These are phyloP conservation scores for Nakazawaea holstii DNA, from an alignment of 805 yeast species.

Conservation along the genomic window DNA sequence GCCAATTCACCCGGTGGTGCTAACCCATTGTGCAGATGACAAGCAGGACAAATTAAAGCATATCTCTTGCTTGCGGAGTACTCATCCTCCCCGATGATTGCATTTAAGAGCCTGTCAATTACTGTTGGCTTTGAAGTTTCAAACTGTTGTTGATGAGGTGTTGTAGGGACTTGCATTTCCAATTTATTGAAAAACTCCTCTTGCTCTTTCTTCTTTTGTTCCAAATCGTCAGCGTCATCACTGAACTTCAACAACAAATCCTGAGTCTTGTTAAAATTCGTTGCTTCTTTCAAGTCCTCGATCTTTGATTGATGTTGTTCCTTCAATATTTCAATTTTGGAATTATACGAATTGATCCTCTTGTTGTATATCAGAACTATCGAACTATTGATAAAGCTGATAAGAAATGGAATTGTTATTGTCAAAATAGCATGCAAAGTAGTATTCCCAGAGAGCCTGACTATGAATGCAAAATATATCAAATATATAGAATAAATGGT, in stretches of 20 bases:
- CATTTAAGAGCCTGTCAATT: constrained; percentile 34
- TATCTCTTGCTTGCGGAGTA: constrained; percentile 51
- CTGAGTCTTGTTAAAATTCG: constrained; percentile 72
- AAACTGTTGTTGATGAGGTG: constrained; percentile 10
- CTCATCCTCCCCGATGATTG: constrained; percentile 60
- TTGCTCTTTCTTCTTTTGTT: constrained; percentile 34
- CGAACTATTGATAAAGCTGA: constrained; percentile 12
- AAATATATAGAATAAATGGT: constrained; percentile 19
- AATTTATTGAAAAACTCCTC: constrained; percentile 34
- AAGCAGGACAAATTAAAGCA: constrained; percentile 68
- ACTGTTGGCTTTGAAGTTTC: constrained; percentile 23
- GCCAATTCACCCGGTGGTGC: constrained; percentile 69
- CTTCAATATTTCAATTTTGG: constrained; percentile 20
- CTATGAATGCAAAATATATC: constrained; percentile 16
- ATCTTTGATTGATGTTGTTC: constrained; percentile 31
- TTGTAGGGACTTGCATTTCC: constrained; percentile 12
- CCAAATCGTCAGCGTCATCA: constrained; percentile 42
- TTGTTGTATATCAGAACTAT: constrained; percentile 15
- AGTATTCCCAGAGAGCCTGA: background rate
- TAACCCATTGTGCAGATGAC: constrained; percentile 70
- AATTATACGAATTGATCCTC: constrained; percentile 12
- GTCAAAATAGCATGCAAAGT: background rate
- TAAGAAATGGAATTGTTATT: constrained; percentile 13
- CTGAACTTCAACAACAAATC: constrained; percentile 62
- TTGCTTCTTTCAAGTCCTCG: constrained; percentile 35